Evolutionary conservation across 495 filamentous ascomycete genomes (phyloP).

Genomic region (Penicillium samsonianum): DNA sequence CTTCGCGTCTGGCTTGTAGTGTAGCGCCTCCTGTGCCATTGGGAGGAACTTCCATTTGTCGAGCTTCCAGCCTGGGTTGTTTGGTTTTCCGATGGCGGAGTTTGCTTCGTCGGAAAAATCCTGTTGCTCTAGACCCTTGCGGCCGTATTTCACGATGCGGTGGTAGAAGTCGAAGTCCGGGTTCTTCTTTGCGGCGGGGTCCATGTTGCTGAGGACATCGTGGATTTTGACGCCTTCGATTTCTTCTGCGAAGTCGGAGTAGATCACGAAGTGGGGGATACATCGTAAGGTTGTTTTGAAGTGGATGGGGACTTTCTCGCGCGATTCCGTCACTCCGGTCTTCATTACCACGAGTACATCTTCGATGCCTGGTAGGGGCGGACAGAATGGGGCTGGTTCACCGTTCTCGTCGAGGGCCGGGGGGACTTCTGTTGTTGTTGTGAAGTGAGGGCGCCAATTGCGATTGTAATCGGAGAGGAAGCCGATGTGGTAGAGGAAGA

Average conservation of each 20-base stretch:
- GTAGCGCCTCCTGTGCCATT: conserved; percentile 52
- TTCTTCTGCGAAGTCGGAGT: conserved; percentile 54
- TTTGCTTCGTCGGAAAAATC: conserved; percentile 49
- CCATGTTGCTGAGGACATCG: conserved; percentile 50
- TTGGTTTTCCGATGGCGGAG: conserved; percentile 48
- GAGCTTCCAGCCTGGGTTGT: conserved; percentile 56
- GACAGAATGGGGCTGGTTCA: conserved; percentile 31
- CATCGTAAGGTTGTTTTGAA: conserved; percentile 54
- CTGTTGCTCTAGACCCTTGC: conserved; percentile 39
- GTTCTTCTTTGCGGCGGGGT: conserved; percentile 36
- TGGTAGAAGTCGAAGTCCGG: conserved; percentile 56
- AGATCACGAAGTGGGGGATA: conserved; percentile 56
- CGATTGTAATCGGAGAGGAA: conserved; percentile 20
- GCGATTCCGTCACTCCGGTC: conserved; percentile 48
- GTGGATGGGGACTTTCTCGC: conserved; percentile 49
- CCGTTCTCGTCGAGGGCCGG: conserved; percentile 14
- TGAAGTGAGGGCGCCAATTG: conserved; percentile 12
- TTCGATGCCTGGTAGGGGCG: conserved; percentile 44
- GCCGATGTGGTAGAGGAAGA: conserved; percentile 40
- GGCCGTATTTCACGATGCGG: conserved; percentile 42
- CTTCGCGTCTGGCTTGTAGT: conserved; percentile 49
- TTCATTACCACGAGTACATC: conserved; percentile 50
- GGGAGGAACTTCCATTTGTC: conserved; percentile 64
- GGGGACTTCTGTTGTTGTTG: conserved; percentile 6
- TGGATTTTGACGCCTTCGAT: conserved; percentile 50